Percentiles rank a stretch among this genome's conserved stretches.
Evolutionary conservation across 2,329 filamentous ascomycete genomes (phyloP).

Genomic region (Thelonectria discophora): DNA sequence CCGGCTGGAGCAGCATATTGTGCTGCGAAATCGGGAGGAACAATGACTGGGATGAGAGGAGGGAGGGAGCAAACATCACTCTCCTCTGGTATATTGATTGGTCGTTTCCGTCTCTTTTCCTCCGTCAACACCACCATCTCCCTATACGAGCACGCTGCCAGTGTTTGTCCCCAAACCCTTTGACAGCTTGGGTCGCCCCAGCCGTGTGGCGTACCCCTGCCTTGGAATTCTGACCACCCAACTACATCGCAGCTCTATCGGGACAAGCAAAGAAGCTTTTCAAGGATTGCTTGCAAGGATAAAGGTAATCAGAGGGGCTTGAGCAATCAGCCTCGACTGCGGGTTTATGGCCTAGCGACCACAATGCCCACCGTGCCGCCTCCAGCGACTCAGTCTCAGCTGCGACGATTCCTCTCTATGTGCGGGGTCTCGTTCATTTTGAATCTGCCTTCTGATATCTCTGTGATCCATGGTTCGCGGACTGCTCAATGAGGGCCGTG

Average conservation of each 20-base stretch:
- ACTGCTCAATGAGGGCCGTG: constrained; percentile 18
- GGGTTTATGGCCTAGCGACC: not conserved
- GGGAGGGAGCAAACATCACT: constrained; percentile 16
- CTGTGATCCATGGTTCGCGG: not conserved
- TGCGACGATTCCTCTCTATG: constrained; percentile 2
- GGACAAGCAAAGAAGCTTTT: constrained; percentile 34
- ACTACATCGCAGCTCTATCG: constrained; percentile 25
- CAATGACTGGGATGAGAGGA: not conserved
- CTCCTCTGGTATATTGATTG: not conserved
- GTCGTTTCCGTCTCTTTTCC: not conserved
- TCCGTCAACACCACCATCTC: not conserved
- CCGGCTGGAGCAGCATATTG: not conserved
- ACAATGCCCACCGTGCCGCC: constrained; percentile 10
- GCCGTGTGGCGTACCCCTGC: constrained; percentile 32
- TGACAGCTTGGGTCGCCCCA: constrained; percentile 27
- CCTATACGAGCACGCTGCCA: constrained; percentile 8
- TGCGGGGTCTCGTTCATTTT: not conserved
- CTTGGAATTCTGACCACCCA: constrained; percentile 16
- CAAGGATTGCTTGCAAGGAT: constrained; percentile 34
- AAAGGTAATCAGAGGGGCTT: constrained; percentile 28
- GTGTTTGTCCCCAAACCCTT: constrained; percentile 19
- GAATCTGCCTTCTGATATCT: not conserved
- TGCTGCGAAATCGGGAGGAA: not conserved
- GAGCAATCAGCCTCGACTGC: constrained; percentile 26
- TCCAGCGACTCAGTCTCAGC: constrained; percentile 13